A percentile compares a stretch with the other conserved stretches of the same genome.
phyloP scores from a whole-genome alignment of 2,329 filamentous ascomycete species.

The Ceratocystis colombiana region DNA sequence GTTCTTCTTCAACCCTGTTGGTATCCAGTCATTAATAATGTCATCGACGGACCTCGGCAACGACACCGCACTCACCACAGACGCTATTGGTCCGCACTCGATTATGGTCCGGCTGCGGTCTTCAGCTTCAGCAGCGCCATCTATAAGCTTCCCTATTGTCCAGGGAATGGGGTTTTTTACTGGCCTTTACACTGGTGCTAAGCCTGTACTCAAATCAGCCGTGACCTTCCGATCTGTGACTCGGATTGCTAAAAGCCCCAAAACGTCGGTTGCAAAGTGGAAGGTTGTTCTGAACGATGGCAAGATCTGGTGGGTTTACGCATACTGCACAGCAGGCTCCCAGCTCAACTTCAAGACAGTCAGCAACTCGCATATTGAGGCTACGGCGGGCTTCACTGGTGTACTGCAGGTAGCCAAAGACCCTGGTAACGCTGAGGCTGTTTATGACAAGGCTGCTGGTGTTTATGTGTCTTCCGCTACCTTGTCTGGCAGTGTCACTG shows the following conservation, averaged over 20 bases:
- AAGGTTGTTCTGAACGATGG: conserved; percentile 61
- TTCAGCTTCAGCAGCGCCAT: conserved; percentile 42
- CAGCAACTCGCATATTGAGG: conserved; percentile 55
- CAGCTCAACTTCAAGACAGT: conserved; percentile 58
- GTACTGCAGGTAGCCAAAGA: conserved; percentile 76
- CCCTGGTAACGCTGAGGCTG: conserved; percentile 47
- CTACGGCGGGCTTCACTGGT: conserved; percentile 60
- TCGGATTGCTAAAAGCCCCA: conserved; percentile 45
- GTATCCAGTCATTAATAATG: conserved; percentile 69
- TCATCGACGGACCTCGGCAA: conserved; percentile 62
- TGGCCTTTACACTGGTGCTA: conserved; percentile 58
- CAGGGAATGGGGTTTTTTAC: conserved; percentile 89
- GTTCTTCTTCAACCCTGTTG: conserved; percentile 73
- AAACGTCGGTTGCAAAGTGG: conserved; percentile 64
- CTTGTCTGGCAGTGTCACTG: conserved; percentile 53
- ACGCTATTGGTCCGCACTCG: conserved; percentile 48
- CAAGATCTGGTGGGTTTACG: conserved; percentile 71
- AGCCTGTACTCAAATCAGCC: conserved; percentile 62
- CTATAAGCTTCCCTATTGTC: conserved; percentile 68
- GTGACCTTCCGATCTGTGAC: conserved; percentile 64
- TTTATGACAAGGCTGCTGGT: conserved; percentile 68
- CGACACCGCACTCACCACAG: conserved; percentile 46
- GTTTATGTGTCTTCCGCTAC: conserved; percentile 57
- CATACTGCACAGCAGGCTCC: conserved; percentile 48
- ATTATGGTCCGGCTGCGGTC: conserved; percentile 58